Evolutionary conservation across 2,329 filamentous ascomycete species (phyloP), one percentile per base, ranked within the genome.

Genomic region (Ophiostoma australiae): DNA sequence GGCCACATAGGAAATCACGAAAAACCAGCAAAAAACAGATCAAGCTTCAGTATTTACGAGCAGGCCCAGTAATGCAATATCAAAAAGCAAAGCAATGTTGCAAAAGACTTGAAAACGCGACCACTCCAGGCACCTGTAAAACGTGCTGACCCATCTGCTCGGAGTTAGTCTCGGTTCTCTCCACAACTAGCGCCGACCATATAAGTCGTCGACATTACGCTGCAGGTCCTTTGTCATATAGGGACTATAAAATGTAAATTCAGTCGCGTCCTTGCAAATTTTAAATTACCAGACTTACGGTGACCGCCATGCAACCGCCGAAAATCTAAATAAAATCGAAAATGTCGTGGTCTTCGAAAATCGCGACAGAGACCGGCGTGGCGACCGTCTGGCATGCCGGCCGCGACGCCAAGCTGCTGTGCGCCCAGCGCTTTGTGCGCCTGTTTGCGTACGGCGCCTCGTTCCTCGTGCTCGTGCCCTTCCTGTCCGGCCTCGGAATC

Each of bases 371-470:
- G 75, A 74, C 83, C n/a, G 84, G 84, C 68, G 75, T 86, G 23
- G 73, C 78, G 17, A 80, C 83, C 7, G 76, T 86, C 37, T 76
- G 79, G 73, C 70, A 74, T 35, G 82, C 84, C 0, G 73, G 79
- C 5, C 76, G 76, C 67, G 86, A 89, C 76, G 81, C 84, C 72
- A 87, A 88, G 74, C 78, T 90, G 2, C 83, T 90, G 27, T 86
- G 84, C 73, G 72, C 83, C 5, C 85, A 87, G 74, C 85, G 88
- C 37, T 87, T 88, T 76, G 81, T 89, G 5, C 85, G 89, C 2
- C 83, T 90, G 69, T 86, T 88, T 73, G 89, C 87, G 6, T 90
- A 90, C 75, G 88, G 88, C 69, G 80, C 81, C 6, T 85, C 85
- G 7, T 86, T 84, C 0, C 81, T 89, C 4, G 82, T 89, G 70